Conservation (phyloP, 805 yeast genomes). For the Jamesozyma piceae region DNA sequence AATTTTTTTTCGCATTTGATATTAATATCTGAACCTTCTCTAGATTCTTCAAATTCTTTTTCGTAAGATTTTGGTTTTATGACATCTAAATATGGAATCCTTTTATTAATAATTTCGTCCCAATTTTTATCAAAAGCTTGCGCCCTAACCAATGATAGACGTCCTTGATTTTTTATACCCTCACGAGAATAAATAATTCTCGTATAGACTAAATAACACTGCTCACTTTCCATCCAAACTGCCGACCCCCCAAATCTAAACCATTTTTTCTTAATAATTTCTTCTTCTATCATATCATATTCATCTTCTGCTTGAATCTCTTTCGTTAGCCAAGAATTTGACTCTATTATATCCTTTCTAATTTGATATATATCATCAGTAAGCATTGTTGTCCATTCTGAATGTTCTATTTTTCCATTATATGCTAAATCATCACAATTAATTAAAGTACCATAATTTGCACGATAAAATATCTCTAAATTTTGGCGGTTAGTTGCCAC, state of each 20-base stretch:
- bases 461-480: background rate
- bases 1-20: constrained; percentile 19
- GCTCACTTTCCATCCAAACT: constrained; percentile 43
- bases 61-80: constrained; percentile 19
- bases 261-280: constrained; percentile 28
- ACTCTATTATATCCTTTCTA: constrained; percentile 3
- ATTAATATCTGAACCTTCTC: constrained; percentile 12
- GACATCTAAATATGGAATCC: constrained; percentile 27
- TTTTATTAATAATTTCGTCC: constrained; percentile 25
- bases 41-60: constrained; percentile 17
- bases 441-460: constrained; percentile 3
- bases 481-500: background rate
- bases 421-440: constrained; percentile 11
- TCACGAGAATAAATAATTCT: constrained; percentile 1
- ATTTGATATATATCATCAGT: constrained; percentile 6
- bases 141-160: constrained; percentile 33
- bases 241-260: constrained; percentile 33
- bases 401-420: constrained; percentile 5
- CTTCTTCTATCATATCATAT: background rate
- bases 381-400: constrained; percentile 4
- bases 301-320: background rate
- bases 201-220: constrained; percentile 37
- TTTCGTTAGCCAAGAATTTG: constrained; percentile 2
- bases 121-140: constrained; percentile 39
- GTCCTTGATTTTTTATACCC: background rate